A percentile compares a stretch with the other conserved stretches of the same genome.
These are phyloP conservation scores for Alternaria ventricosa DNA, from an alignment of 2,329 filamentous ascomycete genomes.

Conservation along the genomic window DNA sequence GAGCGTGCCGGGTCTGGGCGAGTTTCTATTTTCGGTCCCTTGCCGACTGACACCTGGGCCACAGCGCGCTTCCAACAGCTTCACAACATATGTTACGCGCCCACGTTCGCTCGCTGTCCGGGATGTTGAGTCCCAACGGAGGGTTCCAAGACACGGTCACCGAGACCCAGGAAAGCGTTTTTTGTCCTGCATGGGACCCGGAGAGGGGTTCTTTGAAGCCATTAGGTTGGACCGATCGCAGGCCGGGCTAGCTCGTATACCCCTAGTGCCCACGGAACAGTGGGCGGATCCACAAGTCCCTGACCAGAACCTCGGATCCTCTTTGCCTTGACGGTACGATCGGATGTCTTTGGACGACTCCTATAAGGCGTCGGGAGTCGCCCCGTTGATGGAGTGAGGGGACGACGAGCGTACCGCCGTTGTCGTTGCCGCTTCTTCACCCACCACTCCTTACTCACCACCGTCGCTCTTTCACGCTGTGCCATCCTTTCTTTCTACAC, in stretches of 20 bases:
- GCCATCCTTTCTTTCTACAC: not conserved
- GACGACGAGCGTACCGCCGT: not conserved
- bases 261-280: not conserved
- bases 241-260: not conserved
- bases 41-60: not conserved
- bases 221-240: not conserved
- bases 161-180: not conserved
- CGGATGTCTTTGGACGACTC: constrained; percentile 1
- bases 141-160: not conserved
- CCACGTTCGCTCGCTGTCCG: not conserved
- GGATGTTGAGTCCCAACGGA: not conserved
- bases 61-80: not conserved
- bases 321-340: not conserved
- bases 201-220: not conserved
- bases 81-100: not conserved
- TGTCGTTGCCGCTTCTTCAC: not conserved
- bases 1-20: not conserved
- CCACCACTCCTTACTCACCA: not conserved
- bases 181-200: not conserved
- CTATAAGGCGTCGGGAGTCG: constrained; percentile 1
- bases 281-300: not conserved
- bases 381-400: not conserved
- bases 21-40: not conserved
- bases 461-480: constrained; percentile 1
- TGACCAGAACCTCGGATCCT: not conserved